These are phyloP conservation scores for Ceratocystis eucalypticola DNA, from an alignment of 2,329 filamentous ascomycete species.

Conservation along the genomic window DNA sequence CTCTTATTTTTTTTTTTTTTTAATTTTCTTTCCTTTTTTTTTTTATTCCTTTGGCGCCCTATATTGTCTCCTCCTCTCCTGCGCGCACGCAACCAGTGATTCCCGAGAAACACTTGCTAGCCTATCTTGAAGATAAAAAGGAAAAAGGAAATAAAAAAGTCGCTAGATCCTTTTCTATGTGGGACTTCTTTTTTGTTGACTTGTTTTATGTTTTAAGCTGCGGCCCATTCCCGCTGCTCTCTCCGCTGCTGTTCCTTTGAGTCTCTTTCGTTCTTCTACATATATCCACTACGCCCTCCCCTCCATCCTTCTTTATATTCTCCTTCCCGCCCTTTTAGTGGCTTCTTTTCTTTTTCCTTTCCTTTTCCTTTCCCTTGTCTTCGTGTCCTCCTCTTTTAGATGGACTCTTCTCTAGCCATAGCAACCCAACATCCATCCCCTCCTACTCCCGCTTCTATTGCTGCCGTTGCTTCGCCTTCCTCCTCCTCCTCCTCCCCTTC, in stretches of 20 bases:
- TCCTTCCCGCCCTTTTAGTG: not conserved
- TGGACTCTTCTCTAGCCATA: constrained; percentile 16
- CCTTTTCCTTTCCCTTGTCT: not conserved
- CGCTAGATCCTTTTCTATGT: constrained; percentile 6
- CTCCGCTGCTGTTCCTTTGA: not conserved
- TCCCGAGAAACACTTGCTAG: not conserved
- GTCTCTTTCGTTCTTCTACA: not conserved
- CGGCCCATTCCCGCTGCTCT: constrained; percentile 10
- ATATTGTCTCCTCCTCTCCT: not conserved
- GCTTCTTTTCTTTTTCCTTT: not conserved
- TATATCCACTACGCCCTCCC: not conserved
- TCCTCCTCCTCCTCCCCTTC: not conserved
- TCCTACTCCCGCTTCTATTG: not conserved
- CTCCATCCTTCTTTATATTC: constrained; percentile 3
- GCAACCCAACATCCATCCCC: not conserved
- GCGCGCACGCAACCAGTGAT: not conserved
- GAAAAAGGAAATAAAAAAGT: not conserved
- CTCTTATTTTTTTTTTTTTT: constrained; percentile 3
- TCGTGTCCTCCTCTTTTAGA: constrained; percentile 7
- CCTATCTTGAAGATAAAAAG: not conserved
- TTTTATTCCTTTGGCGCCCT: constrained; percentile 10
- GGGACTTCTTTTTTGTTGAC: constrained; percentile 4
- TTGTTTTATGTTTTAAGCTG: constrained; percentile 12
- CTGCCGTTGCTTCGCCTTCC: not conserved
- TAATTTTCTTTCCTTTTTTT: constrained; percentile 8